A percentile compares a stretch with the other conserved stretches of the same genome.
phyloP scores from a whole-genome alignment of 257 asterid species.

The Anisodus tanguticus region DNA sequence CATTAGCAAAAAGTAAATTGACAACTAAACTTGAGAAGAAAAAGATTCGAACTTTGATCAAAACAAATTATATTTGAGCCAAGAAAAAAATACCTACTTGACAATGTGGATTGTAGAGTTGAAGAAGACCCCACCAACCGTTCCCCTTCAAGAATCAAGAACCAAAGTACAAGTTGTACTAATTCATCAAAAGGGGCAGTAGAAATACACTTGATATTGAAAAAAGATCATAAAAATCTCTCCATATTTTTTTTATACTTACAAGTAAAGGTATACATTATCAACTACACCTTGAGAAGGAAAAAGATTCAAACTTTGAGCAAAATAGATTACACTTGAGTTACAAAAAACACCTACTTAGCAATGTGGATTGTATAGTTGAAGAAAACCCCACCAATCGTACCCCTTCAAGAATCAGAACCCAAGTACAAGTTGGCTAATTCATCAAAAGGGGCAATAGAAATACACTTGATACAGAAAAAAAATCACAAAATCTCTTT shows the following conservation, averaged over 20 bases:
- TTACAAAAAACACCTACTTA: background rate
- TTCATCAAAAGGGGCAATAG: background rate
- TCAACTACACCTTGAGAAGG: conserved; percentile 13
- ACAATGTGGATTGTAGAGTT: background rate
- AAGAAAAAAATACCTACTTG: background rate
- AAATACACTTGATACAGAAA: background rate
- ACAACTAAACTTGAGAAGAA: background rate
- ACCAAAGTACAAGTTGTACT: background rate
- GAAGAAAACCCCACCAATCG: background rate
- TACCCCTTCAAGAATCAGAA: background rate
- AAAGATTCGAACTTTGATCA: background rate
- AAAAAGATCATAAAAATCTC: background rate
- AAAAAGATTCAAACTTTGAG: background rate
- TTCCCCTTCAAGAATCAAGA: background rate
- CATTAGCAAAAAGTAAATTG: background rate
- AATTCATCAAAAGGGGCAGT: conserved; percentile 6
- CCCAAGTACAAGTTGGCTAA: background rate
- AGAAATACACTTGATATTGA: conserved; percentile 10
- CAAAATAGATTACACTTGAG: background rate
- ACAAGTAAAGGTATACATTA: background rate
- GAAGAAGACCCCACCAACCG: background rate
- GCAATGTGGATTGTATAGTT: background rate
- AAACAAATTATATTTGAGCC: too few species aligned
- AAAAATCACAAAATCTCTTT: too few species aligned
- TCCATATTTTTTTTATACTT: conserved; percentile 5